Conservation (phyloP, 805 yeast genomes). For the Myxozyma nipponensis region DNA sequence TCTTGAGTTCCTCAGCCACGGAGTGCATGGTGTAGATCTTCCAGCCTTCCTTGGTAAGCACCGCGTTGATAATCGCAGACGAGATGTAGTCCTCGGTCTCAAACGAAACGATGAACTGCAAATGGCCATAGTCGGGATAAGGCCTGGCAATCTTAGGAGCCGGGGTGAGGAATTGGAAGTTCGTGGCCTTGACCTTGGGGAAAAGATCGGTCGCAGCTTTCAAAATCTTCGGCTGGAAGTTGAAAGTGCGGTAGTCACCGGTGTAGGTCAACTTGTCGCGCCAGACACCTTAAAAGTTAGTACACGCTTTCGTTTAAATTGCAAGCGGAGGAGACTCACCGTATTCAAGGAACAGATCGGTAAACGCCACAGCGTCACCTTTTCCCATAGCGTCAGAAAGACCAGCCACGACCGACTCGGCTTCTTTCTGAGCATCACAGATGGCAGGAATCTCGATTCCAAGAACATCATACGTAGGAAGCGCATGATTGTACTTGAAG, state of each 20-base stretch:
- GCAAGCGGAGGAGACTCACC: too few relatives aligned
- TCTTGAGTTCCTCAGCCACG: not conserved
- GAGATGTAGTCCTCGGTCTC: not conserved
- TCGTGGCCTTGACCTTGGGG: not conserved
- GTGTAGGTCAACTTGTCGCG: too few relatives aligned
- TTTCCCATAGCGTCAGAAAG: not conserved
- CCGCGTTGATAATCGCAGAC: not conserved
- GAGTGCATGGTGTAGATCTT: not conserved
- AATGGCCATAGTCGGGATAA: not conserved
- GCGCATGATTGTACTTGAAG: constrained; percentile 1
- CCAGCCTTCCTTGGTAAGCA: not conserved
- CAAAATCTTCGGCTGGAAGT: not conserved
- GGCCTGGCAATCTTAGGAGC: not conserved
- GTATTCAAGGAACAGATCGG: not conserved
- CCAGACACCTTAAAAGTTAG: too few relatives aligned
- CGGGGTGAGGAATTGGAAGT: not conserved
- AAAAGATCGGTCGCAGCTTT: constrained; percentile 1
- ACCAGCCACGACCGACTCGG: too few relatives aligned
- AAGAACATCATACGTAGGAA: not conserved
- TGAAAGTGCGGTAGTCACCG: too few relatives aligned
- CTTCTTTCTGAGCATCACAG: not conserved
- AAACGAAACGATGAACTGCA: not conserved
- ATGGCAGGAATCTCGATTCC: not conserved
- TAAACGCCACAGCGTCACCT: not conserved
- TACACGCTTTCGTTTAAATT: too few relatives aligned